Evolutionary conservation across 495 filamentous ascomycete species (phyloP).

Genomic region (Podospora pseudopauciseta): DNA sequence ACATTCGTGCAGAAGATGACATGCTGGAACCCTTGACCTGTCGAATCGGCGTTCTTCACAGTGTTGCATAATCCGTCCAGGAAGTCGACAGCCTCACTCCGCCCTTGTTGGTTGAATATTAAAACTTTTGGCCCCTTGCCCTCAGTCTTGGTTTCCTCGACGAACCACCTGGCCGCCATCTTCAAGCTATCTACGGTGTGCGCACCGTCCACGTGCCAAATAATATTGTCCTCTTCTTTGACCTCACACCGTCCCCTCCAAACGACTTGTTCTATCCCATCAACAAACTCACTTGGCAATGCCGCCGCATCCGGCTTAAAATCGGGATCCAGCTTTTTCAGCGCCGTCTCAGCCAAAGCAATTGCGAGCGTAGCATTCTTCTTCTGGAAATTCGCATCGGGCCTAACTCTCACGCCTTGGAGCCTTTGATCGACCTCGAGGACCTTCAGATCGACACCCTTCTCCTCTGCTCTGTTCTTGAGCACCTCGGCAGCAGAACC

Average conservation of each 20-base stretch:
- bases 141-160: constrained; percentile 33
- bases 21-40: constrained; percentile 47
- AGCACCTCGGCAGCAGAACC: constrained; percentile 66
- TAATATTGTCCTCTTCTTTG: constrained; percentile 39
- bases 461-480: constrained; percentile 64
- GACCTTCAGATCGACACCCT: constrained; percentile 55
- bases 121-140: constrained; percentile 45
- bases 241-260: constrained; percentile 76
- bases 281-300: constrained; percentile 62
- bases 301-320: constrained; percentile 24
- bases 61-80: constrained; percentile 45
- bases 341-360: constrained; percentile 62
- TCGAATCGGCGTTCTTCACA: constrained; percentile 8
- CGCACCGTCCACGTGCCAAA: constrained; percentile 87
- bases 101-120: constrained; percentile 92
- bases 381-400: constrained; percentile 79
- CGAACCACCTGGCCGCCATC: constrained; percentile 71
- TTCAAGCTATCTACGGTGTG: constrained; percentile 82
- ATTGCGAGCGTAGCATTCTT: constrained; percentile 82
- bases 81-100: constrained; percentile 60
- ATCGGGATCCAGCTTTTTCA: constrained; percentile 41
- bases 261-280: constrained; percentile 59
- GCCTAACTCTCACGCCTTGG: constrained; percentile 60
- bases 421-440: constrained; percentile 64
- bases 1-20: constrained; percentile 88